Percentiles rank a stretch among this genome's conserved stretches.
Evolutionary conservation across 2,329 filamentous ascomycete species (phyloP).

Genomic region (Pleurostoma richardsiae): DNA sequence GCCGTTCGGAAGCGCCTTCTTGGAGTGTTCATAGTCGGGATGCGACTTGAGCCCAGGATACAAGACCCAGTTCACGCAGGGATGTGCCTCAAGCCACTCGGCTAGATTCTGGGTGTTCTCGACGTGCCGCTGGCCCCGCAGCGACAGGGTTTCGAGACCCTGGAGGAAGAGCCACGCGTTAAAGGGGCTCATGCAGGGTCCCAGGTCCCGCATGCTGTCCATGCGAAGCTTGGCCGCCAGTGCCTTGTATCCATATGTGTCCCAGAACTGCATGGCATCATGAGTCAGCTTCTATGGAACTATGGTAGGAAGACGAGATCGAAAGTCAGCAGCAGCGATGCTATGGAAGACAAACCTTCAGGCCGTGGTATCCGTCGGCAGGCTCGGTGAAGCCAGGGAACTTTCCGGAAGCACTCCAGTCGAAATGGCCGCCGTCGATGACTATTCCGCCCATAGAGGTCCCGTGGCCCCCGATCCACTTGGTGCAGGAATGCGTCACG

Average conservation of each 20-base stretch:
- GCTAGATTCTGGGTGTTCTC: conserved; percentile 61
- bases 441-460: conserved; percentile 66
- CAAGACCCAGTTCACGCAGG: conserved; percentile 66
- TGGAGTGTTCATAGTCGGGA: conserved; percentile 56
- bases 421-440: conserved; percentile 65
- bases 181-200: conserved; percentile 64
- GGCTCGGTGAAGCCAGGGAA: conserved; percentile 71
- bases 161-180: conserved; percentile 67
- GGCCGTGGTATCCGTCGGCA: conserved; percentile 61
- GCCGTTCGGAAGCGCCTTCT: conserved; percentile 64
- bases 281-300: no score
- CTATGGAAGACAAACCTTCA: no score
- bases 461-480: conserved; percentile 71
- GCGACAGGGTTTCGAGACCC: conserved; percentile 63
- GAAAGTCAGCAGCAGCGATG: no score
- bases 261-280: conserved; percentile 55
- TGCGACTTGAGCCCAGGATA: conserved; percentile 66
- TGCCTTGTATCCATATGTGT: conserved; percentile 61
- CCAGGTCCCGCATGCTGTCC: conserved; percentile 65
- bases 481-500: conserved; percentile 65
- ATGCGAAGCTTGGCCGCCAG: conserved; percentile 64
- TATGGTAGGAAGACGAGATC: no score
- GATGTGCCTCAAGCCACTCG: conserved; percentile 62
- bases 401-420: conserved; percentile 63
- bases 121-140: conserved; percentile 62